These are phyloP conservation scores for Fusarium sp. DNA, from an alignment of 2,329 filamentous ascomycete genomes.

Conservation along the genomic window DNA sequence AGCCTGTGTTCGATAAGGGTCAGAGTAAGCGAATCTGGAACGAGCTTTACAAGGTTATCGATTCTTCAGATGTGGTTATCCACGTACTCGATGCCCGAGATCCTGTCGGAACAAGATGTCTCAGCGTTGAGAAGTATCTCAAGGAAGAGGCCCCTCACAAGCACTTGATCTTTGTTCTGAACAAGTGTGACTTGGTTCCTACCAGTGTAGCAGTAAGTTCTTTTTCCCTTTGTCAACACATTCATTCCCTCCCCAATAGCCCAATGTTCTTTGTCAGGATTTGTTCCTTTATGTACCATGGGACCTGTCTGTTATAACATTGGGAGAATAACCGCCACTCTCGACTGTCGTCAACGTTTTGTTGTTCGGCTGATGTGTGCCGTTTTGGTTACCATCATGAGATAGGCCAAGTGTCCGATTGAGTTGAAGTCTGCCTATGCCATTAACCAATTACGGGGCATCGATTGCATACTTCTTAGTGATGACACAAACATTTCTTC, in stretches of 20 bases:
- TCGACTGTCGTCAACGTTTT: conserved; percentile 53
- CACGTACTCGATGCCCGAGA: conserved; percentile 93
- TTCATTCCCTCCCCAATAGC: conserved; percentile 57
- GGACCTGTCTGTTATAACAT: conserved; percentile 98
- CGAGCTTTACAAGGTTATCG: conserved; percentile 94
- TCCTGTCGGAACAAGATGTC: conserved; percentile 89
- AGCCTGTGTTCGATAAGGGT: conserved; percentile 93
- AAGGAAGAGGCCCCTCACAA: conserved; percentile 95
- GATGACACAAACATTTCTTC: conserved; percentile 83
- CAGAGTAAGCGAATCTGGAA: conserved; percentile 98
- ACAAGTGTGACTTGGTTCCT: conserved; percentile 81
- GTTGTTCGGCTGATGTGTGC: conserved; percentile 74
- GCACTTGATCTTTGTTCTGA: conserved; percentile 72
- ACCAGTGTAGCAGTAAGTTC: conserved; percentile 93
- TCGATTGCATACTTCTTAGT: conserved; percentile 96
- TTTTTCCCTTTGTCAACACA: conserved; percentile 23
- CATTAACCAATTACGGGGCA: conserved; percentile 56
- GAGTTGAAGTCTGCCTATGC: conserved; percentile 93
- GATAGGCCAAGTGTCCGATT: conserved; percentile 84
- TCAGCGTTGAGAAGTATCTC: conserved; percentile 85
- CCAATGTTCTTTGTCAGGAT: conserved; percentile 89
- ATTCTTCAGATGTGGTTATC: conserved; percentile 96
- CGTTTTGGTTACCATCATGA: conserved; percentile 91
- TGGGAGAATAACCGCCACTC: conserved; percentile 85
- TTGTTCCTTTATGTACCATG: conserved; percentile 76